phyloP scores from a whole-genome alignment of 257 asterid species.

The Sherardia arvensis region DNA sequence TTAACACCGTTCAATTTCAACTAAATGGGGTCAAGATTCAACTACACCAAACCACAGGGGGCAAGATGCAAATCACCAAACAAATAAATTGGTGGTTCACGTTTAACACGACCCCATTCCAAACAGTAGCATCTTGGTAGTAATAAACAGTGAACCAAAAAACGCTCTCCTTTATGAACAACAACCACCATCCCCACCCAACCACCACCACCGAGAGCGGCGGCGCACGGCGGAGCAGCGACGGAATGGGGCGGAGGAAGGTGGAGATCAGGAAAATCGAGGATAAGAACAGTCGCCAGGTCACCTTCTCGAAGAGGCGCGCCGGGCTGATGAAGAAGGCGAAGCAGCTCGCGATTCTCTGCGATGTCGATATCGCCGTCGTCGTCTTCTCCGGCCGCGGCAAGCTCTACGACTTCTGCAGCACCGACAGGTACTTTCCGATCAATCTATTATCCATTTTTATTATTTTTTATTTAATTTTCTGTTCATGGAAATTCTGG shows the following conservation, averaged over 20 bases:
- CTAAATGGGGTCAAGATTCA: background rate
- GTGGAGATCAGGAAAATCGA: slow-evolving; percentile 42
- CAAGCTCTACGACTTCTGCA: slow-evolving; percentile 34
- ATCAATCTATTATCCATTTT: no score
- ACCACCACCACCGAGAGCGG: background rate
- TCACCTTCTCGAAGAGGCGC: slow-evolving; percentile 37
- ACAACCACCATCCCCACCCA: background rate
- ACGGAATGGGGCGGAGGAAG: slow-evolving; percentile 37
- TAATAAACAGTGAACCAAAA: background rate
- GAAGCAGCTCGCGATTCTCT: slow-evolving; percentile 33
- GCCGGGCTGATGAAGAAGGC: slow-evolving; percentile 48
- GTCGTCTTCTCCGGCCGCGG: slow-evolving; percentile 48
- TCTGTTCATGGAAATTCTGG: no score
- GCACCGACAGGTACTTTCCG: slow-evolving; percentile 39
- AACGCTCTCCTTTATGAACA: background rate
- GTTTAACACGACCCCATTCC: background rate
- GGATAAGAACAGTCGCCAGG: slow-evolving; percentile 35
- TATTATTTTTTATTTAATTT: no score
- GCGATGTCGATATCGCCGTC: slow-evolving; percentile 46
- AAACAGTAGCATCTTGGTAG: background rate
- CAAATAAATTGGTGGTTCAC: background rate
- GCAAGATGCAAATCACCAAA: background rate
- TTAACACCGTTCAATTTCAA: no score
- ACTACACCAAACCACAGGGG: background rate
- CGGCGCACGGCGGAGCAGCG: background rate